Base-by-base conservation (phyloP, 306 rosid genomes). In the Glycine soja region DNA sequence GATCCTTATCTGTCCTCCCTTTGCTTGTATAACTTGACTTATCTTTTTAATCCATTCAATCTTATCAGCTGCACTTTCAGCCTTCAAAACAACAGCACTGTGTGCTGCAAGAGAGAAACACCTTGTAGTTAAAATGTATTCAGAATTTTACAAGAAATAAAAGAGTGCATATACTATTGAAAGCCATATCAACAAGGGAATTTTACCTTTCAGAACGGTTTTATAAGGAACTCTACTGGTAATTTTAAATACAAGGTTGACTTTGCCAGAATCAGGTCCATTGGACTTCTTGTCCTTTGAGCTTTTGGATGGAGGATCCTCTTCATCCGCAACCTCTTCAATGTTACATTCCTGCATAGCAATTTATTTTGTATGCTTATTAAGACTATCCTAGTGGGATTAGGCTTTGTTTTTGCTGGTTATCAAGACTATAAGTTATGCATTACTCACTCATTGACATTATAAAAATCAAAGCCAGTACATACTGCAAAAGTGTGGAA, bases 221-320 rank as follows among this genome's bases (percentile, higher is more conserved):
- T 95, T 95, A 78, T 95, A 95, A 9, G 99, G 91, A 85, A 95
- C 88, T 87, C 92, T 93, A 87, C 86, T 88, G 51, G 96, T 91
- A 64, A 95, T 89, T 85, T 93, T 95, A 66, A 95, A 95, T n/a
- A 88, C 89, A 84, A 93, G 94, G 82, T 62, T 91, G 65, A 86
- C 89, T 86, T 93, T 95, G 75, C 90, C 84, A 83, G 95, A 79
- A 82, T 87, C 97, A 30, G 95, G 92, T 45, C 89, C 97, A 51
- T 90, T 93, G 13, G 94, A 89, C 82, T 95, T 95, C 88, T 91
- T 95, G 84, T 91, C 97, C 88, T 95, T 95, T 8, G 97, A 90
- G 87, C 93, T 90, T 85, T 95, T 93, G 42, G 93, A 46, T 69
- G 97, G 88, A 57, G 92, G 84, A 72, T 90, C 97, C 78, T 84